These are phyloP conservation scores for Orbilia oligospora DNA, from an alignment of 2,329 filamentous ascomycete genomes.

Conservation along the genomic window DNA sequence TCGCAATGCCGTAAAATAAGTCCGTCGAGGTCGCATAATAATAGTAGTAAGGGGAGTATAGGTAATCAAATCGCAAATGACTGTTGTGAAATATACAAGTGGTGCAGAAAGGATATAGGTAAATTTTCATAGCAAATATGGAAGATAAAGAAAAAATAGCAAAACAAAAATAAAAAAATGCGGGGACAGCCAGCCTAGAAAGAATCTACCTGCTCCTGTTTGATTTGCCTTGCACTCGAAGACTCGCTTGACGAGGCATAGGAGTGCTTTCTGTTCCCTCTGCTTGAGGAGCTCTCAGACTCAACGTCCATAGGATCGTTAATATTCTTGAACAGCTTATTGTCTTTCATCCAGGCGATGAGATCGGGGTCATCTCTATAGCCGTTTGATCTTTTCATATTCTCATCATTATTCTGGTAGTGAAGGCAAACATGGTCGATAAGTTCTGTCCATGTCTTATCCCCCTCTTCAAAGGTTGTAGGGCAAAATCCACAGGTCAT, in stretches of 20 bases:
- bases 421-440: slow-evolving; percentile 59
- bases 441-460: slow-evolving; percentile 53
- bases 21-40: neutral
- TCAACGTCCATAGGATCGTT: slow-evolving; percentile 49
- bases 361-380: slow-evolving; percentile 52
- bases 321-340: slow-evolving; percentile 37
- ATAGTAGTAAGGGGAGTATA: neutral
- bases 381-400: slow-evolving; percentile 16
- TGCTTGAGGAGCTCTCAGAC: slow-evolving; percentile 25
- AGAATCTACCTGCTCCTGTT: slow-evolving; percentile 50
- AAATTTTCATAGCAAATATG: neutral
- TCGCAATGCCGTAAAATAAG: slow-evolving; percentile 9
- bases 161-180: slow-evolving; percentile 13
- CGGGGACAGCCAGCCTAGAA: neutral
- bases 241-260: slow-evolving; percentile 49
- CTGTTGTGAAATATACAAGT: neutral
- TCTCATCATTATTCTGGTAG: slow-evolving; percentile 39
- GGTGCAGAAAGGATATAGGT: neutral
- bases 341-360: slow-evolving; percentile 53
- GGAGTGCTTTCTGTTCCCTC: slow-evolving; percentile 42
- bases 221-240: slow-evolving; percentile 54
- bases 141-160: too few relatives aligned
- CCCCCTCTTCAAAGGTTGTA: slow-evolving; percentile 42
- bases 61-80: neutral
- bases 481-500: slow-evolving; percentile 58